Base-by-base conservation (phyloP, 805 yeast species). In the Ogataea thermomethanolica region DNA sequence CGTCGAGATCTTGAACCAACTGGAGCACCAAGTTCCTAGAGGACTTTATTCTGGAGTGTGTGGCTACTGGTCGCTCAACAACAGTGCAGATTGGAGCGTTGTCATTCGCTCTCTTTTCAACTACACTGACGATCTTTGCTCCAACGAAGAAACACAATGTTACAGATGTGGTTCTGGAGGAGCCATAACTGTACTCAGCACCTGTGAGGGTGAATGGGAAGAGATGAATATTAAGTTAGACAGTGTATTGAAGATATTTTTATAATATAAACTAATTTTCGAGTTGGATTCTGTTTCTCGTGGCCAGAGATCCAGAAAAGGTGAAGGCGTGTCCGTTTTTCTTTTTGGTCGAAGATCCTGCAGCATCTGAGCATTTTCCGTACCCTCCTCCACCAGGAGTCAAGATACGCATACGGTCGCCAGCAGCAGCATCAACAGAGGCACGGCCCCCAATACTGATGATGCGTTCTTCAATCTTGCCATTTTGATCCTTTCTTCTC, bases 101-200 rank as follows among this genome's bases (percentile, higher is more conserved):
- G 78, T 89, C 29, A 93, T 93, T 42, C 71, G 99, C 31, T 86
- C 96, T 2, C 70, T 88, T 37, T 88, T 78, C 59, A 75, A 76
- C 43, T 85, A 87, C 58, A 55, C 65, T 17, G 65, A 72, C 26
- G 88, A 81, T 50, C 28, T 56, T 10, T 32, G 39, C 12, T 34
- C 33, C 9, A 35, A 32, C 1, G 54, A 52, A 4, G 43, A 39
- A 2, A 46, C 48, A 1, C 47, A 53, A 10, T 63, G 65, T 2
- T 93, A 96, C 95, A 70, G 88, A 46, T 77, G 91, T 39, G 99
- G 99, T 1, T 99, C 99, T 7, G 99, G 99, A 11, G 99, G 99
- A 4, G 99, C 98, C 12, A 80, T 93, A 32, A 93, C 98, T 0
- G 90, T 89, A 2, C 67, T 93, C 45, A 87, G 96, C 57, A 79